Evolutionary conservation across 2,329 filamentous ascomycete species (phyloP).

Genomic region (Sclerotinia trifoliorum): DNA sequence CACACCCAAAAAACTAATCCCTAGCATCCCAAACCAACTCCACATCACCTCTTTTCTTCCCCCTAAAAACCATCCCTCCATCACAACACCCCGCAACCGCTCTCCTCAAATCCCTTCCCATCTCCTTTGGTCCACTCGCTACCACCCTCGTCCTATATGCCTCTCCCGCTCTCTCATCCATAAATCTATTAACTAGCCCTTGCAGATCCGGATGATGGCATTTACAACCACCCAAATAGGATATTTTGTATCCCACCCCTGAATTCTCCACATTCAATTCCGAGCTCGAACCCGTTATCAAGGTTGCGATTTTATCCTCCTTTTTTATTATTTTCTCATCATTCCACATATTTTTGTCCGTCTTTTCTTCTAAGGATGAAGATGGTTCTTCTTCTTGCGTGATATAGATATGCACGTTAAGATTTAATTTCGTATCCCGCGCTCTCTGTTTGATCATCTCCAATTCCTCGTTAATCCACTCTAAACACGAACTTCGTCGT

Average conservation of each 20-base stretch:
- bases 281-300: background rate
- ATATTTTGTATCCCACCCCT: background rate
- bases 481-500: conserved; percentile 51
- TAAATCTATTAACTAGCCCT: conserved; percentile 50
- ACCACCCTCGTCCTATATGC: conserved; percentile 54
- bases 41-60: conserved; percentile 55
- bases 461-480: conserved; percentile 60
- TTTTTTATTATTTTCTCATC: background rate
- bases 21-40: conserved; percentile 59
- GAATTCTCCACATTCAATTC: background rate
- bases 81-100: conserved; percentile 56
- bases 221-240: background rate
- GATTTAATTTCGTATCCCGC: conserved; percentile 41
- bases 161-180: conserved; percentile 44
- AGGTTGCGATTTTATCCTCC: background rate
- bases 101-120: conserved; percentile 57
- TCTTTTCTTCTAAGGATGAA: background rate
- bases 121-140: conserved; percentile 58
- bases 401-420: conserved; percentile 58
- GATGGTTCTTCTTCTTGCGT: conserved; percentile 42
- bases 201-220: conserved; percentile 24
- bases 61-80: conserved; percentile 53
- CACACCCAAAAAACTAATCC: conserved; percentile 21
- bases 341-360: background rate
- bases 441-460: conserved; percentile 46